Evolutionary conservation across 208 protist species (phyloP), one percentile per base, ranked within the genome.

Genomic region (Leishmania arabica): DNA sequence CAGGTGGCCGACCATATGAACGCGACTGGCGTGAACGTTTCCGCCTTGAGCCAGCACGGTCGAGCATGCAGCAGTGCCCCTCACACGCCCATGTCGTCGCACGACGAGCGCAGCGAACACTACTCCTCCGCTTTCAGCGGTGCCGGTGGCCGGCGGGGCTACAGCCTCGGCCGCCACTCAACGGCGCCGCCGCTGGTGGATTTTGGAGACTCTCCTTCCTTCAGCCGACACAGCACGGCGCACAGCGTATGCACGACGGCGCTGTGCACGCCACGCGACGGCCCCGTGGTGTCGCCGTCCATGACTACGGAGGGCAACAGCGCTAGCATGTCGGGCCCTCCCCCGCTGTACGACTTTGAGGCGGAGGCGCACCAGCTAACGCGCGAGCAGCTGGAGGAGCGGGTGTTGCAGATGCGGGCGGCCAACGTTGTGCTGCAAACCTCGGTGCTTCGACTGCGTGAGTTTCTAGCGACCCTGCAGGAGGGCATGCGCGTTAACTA

Each of bases 401-500:
- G 84, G 5, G 87, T 97, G 56, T 77, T 79, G 49, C 70, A 86
- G 13, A 84, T 93, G 47, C 86, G 85, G 9, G 78, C 85, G 19
- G 81, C 89, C n/a, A 89, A 88, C 53, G 75, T 85, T 40, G 88
- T 93, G 76, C 84, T 91, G 75, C 69, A 81, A 49, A 91, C 85
- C 5, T 82, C 81, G 34, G 86, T 97, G 68, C 71, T 87, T 45
- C 88, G 88, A 1, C 79, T 89, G 42, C 84, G 84, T 17, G 89
- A 92, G 80, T 77, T 87, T 34, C 66, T 92, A 21, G 78, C 80
- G 5, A 80, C 75, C 31, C 79, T 95, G 49, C 83, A 92, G 54
- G 88, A 91, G 53, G 91, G 91, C 54, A 60, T 97, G 81, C 77
- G 80, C 19, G 86, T 88, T 21, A 88, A 87, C 72, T 90, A 93